Base-by-base conservation (phyloP, 805 yeast species). In the Myxozyma vanderwaltii region DNA sequence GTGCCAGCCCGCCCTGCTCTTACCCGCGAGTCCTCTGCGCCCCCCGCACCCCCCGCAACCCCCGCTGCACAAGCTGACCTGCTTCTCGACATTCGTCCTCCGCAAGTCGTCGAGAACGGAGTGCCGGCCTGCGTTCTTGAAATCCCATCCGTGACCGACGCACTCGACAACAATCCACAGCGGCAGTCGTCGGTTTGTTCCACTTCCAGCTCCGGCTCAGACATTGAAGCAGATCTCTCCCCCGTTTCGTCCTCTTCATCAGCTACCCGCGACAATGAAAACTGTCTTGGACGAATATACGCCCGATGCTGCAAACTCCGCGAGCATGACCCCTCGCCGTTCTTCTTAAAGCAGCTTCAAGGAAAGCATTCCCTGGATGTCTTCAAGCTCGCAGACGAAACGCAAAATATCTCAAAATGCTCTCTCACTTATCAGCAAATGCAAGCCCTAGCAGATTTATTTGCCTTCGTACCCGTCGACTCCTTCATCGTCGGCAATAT, bases 231-330 rank as follows among this genome's bases (percentile, higher is more conserved):
- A 6, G 36, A 26, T 5, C 23, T 47, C 31, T 7, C 43, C 15
- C 41, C 43, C 21, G 40, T 24, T 7, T 23, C 41, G 1, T 36
- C 51, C 8, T 13, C n/a, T 7, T 51, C 54, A 10, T 27, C 46
- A n/a, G 19, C 27, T 23, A 8, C 33, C 10, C 39, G 24, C 23
- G 39, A 27, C 40, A 31, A 33, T 3, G 40, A 6, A 17, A 27
- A 46, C 35, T 59, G 58, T 40, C 57, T 60, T 6, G 61, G 49
- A 26, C 17, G 36, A 4, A 36, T 62, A 17, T 62, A 55, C 36
- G 56, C 55, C 15, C 61, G 65, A 7, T 62, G 65, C 54, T 62
- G 65, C 61, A 62, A 60, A 38, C 51, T 62, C 24, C 65, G 65
- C 19, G 65, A 62, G 27, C 40, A 51, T n/a, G 35, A 33, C 12